phyloP scores from a whole-genome alignment of 441 rosid species.

The Populus hybrid region DNA sequence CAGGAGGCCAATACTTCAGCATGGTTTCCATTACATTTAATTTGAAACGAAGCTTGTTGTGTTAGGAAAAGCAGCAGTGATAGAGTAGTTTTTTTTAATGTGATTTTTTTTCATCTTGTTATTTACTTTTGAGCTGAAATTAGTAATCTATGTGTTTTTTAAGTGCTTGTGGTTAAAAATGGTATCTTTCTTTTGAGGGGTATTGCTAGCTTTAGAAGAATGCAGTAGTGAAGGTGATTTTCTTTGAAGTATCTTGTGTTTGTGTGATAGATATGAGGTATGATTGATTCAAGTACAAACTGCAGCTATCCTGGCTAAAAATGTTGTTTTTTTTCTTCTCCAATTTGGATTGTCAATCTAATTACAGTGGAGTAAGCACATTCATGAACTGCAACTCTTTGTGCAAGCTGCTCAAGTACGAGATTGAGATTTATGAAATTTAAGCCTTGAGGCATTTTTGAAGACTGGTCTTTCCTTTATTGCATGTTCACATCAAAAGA shows the following conservation, averaged over 20 bases:
- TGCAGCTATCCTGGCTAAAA: neutral
- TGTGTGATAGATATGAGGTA: neutral
- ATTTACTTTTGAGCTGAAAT: neutral
- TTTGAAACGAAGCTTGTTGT: constrained; percentile 7
- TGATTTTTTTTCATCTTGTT: neutral
- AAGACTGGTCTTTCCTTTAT: neutral
- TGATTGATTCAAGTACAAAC: neutral
- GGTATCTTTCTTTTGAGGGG: neutral
- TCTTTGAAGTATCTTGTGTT: neutral
- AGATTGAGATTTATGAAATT: neutral
- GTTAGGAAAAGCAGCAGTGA: neutral
- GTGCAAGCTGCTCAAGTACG: neutral
- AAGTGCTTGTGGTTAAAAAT: neutral
- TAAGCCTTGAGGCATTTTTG: neutral
- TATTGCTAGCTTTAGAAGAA: neutral
- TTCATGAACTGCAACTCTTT: neutral
- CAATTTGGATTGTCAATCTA: neutral
- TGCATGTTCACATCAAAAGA: neutral
- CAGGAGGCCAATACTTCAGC: neutral
- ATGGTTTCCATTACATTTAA: neutral
- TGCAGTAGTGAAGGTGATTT: neutral
- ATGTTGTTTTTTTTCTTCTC: neutral
- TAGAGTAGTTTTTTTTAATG: too few relatives aligned
- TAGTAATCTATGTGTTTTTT: neutral
- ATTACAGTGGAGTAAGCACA: neutral